Conservation (phyloP, 2,329 filamentous ascomycete genomes). For the Colletotrichum phormii region DNA sequence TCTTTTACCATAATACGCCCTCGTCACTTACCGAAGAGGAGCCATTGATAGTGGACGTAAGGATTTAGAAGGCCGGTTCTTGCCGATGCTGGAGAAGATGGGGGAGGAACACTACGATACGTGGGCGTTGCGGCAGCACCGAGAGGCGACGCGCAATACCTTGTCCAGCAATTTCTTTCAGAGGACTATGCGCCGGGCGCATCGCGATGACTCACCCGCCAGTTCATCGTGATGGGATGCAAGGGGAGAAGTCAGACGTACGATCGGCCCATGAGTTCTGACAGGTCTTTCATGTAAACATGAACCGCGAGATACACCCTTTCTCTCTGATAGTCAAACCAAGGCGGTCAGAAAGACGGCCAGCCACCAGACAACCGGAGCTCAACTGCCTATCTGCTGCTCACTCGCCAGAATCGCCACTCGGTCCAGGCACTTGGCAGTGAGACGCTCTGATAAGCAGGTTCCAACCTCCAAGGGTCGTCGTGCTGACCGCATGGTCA, state of each 20-base stretch:
- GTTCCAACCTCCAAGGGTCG: neutral
- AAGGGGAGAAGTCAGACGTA: neutral
- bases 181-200: neutral
- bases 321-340: neutral
- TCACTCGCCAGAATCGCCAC: too few relatives aligned
- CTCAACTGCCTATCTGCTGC: neutral
- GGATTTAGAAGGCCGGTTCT: neutral
- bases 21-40: too few relatives aligned
- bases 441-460: conserved; percentile 2
- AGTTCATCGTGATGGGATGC: neutral
- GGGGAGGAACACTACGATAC: neutral
- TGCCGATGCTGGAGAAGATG: neutral
- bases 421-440: neutral
- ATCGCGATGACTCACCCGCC: neutral
- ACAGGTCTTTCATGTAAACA: neutral
- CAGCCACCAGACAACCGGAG: neutral
- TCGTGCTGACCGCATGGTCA: neutral
- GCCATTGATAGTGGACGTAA: neutral
- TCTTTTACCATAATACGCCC: neutral
- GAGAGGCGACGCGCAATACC: neutral
- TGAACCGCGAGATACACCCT: neutral
- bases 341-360: neutral
- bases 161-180: neutral
- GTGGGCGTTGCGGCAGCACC: neutral
- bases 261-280: neutral